Percentiles rank a stretch among this genome's conserved stretches.
Conservation (phyloP, 2,329 filamentous ascomycete genomes). For the Lachnellula hyalina region DNA sequence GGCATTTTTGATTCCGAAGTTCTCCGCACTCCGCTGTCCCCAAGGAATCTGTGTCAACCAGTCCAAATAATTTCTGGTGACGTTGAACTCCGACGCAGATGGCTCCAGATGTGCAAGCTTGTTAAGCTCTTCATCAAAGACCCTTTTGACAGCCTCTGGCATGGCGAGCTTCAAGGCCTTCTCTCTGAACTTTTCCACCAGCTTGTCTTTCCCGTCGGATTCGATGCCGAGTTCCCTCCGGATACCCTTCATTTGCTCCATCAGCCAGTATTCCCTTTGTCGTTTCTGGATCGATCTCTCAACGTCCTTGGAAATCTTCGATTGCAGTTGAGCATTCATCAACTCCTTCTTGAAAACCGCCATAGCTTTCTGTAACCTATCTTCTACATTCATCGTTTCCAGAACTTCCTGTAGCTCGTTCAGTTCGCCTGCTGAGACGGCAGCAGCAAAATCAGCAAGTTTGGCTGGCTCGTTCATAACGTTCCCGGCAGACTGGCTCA, state of each 20-base stretch:
- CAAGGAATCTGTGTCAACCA: constrained; percentile 98
- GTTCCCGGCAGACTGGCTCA: constrained; percentile 91
- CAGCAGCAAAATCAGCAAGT: constrained; percentile 92
- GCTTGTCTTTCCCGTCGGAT: constrained; percentile 95
- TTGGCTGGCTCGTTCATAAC: constrained; percentile 93
- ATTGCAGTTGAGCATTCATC: constrained; percentile 95
- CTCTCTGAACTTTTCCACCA: constrained; percentile 95
- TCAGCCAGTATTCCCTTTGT: constrained; percentile 95
- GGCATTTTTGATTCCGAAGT: constrained; percentile 91
- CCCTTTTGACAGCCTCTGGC: constrained; percentile 94
- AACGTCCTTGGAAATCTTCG: constrained; percentile 96
- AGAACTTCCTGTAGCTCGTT: constrained; percentile 89
- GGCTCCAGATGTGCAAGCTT: constrained; percentile 94
- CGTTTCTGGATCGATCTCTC: constrained; percentile 96
- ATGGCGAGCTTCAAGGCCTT: constrained; percentile 91
- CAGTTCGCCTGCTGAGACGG: constrained; percentile 90
- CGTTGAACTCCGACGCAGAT: constrained; percentile 96
- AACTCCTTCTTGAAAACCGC: constrained; percentile 95
- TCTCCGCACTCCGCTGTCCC: constrained; percentile 92
- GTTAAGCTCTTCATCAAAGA: constrained; percentile 97
- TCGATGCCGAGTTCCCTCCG: constrained; percentile 92
- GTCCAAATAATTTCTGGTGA: constrained; percentile 95
- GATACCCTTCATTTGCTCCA: constrained; percentile 99
- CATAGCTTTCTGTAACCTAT: constrained; percentile 85
- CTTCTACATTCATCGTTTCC: constrained; percentile 82